phyloP scores from a whole-genome alignment of 495 filamentous ascomycete genomes.

The Staphylotrichum longicolle region DNA sequence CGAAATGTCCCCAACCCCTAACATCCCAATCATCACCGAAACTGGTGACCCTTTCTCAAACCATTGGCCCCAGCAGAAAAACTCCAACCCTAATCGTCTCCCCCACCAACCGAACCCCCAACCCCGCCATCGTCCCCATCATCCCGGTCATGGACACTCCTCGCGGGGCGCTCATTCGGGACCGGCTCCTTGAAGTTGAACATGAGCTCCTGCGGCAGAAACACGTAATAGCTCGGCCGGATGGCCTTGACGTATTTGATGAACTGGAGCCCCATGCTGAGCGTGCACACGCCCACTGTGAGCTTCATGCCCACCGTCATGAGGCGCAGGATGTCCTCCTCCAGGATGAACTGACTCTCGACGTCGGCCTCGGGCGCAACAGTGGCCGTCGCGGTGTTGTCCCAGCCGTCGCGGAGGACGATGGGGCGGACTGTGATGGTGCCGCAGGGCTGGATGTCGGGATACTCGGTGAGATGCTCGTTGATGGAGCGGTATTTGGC shows the following conservation, averaged over 20 bases:
- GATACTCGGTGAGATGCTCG: constrained; percentile 27
- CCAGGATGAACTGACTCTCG: constrained; percentile 27
- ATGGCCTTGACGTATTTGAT: constrained; percentile 60
- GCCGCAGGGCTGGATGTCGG: constrained; percentile 40
- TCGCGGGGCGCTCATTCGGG: constrained; percentile 36
- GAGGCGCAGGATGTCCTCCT: constrained; percentile 54
- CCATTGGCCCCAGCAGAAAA: too few species aligned
- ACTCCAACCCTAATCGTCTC: neutral
- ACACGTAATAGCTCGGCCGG: constrained; percentile 56
- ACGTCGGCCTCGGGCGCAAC: constrained; percentile 17
- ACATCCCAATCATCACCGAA: too few species aligned
- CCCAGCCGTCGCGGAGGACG: constrained; percentile 39
- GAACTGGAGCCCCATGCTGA: constrained; percentile 59
- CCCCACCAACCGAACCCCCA: constrained; percentile 3
- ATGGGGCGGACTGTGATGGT: constrained; percentile 38
- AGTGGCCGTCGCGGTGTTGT: constrained; percentile 26
- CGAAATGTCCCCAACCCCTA: too few species aligned
- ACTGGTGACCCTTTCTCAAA: too few species aligned
- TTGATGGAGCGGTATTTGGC: constrained; percentile 25
- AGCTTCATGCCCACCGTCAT: constrained; percentile 78
- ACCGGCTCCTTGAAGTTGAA: constrained; percentile 59
- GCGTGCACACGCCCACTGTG: constrained; percentile 56
- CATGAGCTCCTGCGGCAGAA: constrained; percentile 73
- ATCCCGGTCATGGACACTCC: constrained; percentile 34
- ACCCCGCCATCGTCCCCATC: constrained; percentile 19